Conservation (phyloP, 1,139 yeast genomes). For the Candida tropicalis region DNA sequence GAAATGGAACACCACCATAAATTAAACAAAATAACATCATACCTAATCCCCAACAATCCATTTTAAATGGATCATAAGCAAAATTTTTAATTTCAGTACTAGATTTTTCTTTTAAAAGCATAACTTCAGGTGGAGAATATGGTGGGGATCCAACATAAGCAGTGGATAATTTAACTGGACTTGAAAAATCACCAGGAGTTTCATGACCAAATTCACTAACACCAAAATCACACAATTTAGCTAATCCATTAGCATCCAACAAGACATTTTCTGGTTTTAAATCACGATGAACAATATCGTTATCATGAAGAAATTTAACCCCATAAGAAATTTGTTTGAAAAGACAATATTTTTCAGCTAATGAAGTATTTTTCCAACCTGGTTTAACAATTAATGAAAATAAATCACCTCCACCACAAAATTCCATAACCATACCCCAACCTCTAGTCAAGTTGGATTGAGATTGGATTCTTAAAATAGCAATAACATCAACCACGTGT, state of each 20-base stretch:
- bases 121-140: constrained; percentile 77
- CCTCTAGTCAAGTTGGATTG: constrained; percentile 59
- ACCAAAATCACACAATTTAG: constrained; percentile 78
- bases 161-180: constrained; percentile 47
- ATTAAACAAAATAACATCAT: constrained; percentile 62
- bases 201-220: constrained; percentile 67
- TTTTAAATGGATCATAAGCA: constrained; percentile 65
- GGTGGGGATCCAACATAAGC: constrained; percentile 78
- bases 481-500: constrained; percentile 61
- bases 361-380: constrained; percentile 49
- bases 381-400: constrained; percentile 46
- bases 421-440: constrained; percentile 78
- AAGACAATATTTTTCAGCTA: constrained; percentile 57
- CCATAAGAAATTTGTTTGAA: constrained; percentile 64
- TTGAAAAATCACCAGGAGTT: constrained; percentile 52
- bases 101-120: constrained; percentile 50
- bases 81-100: constrained; percentile 38
- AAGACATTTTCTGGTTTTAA: constrained; percentile 68
- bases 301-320: constrained; percentile 53
- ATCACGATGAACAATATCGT: constrained; percentile 65
- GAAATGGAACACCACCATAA: constrained; percentile 64
- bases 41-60: constrained; percentile 78
- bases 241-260: constrained; percentile 56
- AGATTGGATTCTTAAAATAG: constrained; percentile 60
- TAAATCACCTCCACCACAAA: constrained; percentile 59